phyloP scores from a whole-genome alignment of 768 basidiomycete species.

The Russula sp. region DNA sequence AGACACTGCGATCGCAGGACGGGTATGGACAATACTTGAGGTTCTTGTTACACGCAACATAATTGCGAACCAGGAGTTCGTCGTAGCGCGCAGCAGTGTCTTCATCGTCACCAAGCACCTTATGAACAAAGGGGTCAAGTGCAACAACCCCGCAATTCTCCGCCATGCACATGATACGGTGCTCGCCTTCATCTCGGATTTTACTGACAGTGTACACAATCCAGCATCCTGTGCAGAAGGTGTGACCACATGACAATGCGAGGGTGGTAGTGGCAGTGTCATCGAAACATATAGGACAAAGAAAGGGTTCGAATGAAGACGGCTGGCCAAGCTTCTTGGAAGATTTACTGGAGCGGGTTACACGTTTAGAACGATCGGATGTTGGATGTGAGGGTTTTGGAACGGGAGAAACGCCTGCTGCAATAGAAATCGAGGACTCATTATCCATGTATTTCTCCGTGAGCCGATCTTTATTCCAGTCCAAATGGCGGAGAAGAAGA shows the following conservation, averaged over 20 bases:
- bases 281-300: conserved; percentile 94
- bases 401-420: conserved; percentile 65
- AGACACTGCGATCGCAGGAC: conserved; percentile 90
- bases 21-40: conserved; percentile 97
- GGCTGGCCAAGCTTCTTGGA: conserved; percentile 28
- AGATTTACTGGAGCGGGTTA: conserved; percentile 33
- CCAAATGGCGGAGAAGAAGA: conserved; percentile 74
- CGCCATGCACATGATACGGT: conserved; percentile 73
- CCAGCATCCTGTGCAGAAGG: conserved; percentile 86
- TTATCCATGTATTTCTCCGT: conserved; percentile 98
- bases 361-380: conserved; percentile 38
- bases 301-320: conserved; percentile 52
- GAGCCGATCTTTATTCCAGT: conserved; percentile 95
- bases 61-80: conserved; percentile 85
- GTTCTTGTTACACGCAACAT: conserved; percentile 76
- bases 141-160: conserved; percentile 67
- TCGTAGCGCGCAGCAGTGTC: conserved; percentile 69
- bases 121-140: conserved; percentile 59
- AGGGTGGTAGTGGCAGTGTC: conserved; percentile 62
- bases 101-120: conserved; percentile 54
- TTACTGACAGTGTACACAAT: conserved; percentile 73
- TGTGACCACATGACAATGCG: conserved; percentile 77
- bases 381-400: conserved; percentile 38
- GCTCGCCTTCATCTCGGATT: conserved; percentile 78
- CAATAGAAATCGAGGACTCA: conserved; percentile 61